phyloP scores from a whole-genome alignment of 2,329 filamentous ascomycete genomes.

The Laburnicola sp. region DNA sequence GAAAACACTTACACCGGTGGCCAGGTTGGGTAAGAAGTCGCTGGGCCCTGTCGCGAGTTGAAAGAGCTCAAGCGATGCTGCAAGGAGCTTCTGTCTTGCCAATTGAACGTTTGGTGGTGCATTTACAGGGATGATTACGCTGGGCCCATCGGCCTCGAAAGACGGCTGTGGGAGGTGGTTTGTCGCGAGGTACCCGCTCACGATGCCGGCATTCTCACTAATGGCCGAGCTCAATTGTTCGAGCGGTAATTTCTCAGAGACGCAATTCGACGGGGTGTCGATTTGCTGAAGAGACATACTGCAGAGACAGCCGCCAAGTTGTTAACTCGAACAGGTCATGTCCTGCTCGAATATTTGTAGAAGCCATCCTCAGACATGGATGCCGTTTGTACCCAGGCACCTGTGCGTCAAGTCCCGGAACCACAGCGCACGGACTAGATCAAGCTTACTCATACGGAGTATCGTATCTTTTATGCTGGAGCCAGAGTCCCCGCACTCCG shows the following conservation, averaged over 20 bases:
- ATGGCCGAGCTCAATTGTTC: constrained; percentile 4
- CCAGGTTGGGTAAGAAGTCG: constrained; percentile 7
- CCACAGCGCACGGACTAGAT: constrained; percentile 2
- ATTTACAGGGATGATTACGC: constrained; percentile 3
- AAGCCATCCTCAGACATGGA: constrained; percentile 4
- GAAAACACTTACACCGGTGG: constrained; percentile 8
- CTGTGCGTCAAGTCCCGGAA: constrained; percentile 5
- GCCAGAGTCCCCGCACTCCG: constrained; percentile 1
- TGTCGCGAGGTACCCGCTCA: constrained; percentile 6
- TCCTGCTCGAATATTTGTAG: constrained; percentile 3
- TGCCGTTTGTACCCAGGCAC: constrained; percentile 3
- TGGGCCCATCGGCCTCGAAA: constrained; percentile 8
- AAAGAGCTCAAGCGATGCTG: constrained; percentile 5
- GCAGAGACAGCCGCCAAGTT: constrained; percentile 5
- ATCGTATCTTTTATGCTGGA: neutral
- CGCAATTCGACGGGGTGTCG: constrained; percentile 3
- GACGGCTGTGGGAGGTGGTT: constrained; percentile 6
- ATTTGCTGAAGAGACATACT: constrained; percentile 6
- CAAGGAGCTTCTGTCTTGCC: constrained; percentile 2
- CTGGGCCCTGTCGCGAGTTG: constrained; percentile 8
- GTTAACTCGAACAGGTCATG: constrained; percentile 5
- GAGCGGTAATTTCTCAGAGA: constrained; percentile 5
- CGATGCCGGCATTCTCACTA: constrained; percentile 8
- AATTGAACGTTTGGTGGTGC: constrained; percentile 2
- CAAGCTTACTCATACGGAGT: constrained; percentile 5